Base-by-base conservation (phyloP, 2,329 filamentous ascomycete species). In the Rhinocladiella mackenziei region DNA sequence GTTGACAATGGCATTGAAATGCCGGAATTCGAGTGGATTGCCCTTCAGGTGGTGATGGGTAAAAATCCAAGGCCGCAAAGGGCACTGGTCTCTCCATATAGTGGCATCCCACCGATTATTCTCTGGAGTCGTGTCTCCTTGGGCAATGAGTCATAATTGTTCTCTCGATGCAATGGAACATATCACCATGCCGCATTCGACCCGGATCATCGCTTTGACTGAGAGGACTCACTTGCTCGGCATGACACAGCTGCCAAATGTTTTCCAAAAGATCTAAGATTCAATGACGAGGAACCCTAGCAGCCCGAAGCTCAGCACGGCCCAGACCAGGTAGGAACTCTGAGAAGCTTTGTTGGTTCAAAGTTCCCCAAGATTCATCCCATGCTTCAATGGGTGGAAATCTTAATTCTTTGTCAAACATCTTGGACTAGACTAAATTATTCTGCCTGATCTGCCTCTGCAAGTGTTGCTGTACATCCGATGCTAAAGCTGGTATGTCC, bases 381-480 rank as follows among this genome's bases (percentile, higher is more conserved):
- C 47, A 46, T 4, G 42, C 30, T 13, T 44, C 36, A 14, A 45
- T 40, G 9, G 41, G 39, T 20, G 44, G 40, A 25, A 48, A 38
- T 8, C 23, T 39, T 15, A 48, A 25, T 34, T 34, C 26, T n/a
- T 42, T 41, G 23, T 51, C 37, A 20, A 41, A 48, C 4, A 51
- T 34, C n/a, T 51, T 41, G 13, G 48, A 48, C 26, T 51, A 51
- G 14, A 48, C 42, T 26, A 51, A 20, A 26, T 48, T 44, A 34
- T 47, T 48, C 32, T 28, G 48, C 13, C 48, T 51, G 25, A 51
- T 42, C 36, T 48, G 40, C n/a, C 48, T 22, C 23, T 37, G 33
- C 9, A 51, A 25, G 20, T 48, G 48, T 13, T 43, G 34, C 23
- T 41, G 44, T 7, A 51, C 31, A 3, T 29, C 36, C n/a, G 34